Percentiles rank a stretch among this genome's conserved stretches.
Conservation (phyloP, 2,329 filamentous ascomycete species). For the Xylariaceae sp. region DNA sequence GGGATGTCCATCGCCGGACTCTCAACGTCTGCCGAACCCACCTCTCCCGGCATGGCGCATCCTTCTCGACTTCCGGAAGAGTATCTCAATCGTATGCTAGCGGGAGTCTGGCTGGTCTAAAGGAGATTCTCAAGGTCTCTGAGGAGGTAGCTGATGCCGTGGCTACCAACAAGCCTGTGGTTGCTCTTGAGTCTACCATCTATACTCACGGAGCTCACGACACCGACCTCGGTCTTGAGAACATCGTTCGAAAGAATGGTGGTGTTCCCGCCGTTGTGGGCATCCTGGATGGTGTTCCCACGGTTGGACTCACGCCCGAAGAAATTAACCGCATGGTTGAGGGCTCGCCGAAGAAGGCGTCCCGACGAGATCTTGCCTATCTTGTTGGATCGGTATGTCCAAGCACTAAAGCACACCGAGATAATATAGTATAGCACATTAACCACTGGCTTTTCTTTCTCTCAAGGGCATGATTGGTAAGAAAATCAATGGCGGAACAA, state of each 20-base stretch:
- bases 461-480: constrained; percentile 58
- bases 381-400: constrained; percentile 66
- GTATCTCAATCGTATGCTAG: constrained; percentile 11
- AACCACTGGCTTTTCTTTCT: constrained; percentile 13
- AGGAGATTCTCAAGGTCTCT: constrained; percentile 61
- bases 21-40: constrained; percentile 1
- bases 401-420: neutral
- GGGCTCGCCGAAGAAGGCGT: constrained; percentile 71
- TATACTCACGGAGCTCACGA: constrained; percentile 91
- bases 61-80: constrained; percentile 18
- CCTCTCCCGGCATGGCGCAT: neutral
- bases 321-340: constrained; percentile 72
- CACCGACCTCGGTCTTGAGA: constrained; percentile 66
- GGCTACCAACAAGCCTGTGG: constrained; percentile 69
- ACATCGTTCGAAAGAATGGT: constrained; percentile 73
- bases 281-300: constrained; percentile 74
- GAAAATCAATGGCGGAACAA: constrained; percentile 81
- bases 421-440: neutral
- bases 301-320: constrained; percentile 67
- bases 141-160: constrained; percentile 79
- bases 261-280: constrained; percentile 88
- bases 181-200: constrained; percentile 92
- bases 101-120: constrained; percentile 30
- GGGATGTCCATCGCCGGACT: constrained; percentile 4
- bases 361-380: constrained; percentile 78